phyloP scores from a whole-genome alignment of 164 flowering plant genomes.

The Amborella trichopoda region DNA sequence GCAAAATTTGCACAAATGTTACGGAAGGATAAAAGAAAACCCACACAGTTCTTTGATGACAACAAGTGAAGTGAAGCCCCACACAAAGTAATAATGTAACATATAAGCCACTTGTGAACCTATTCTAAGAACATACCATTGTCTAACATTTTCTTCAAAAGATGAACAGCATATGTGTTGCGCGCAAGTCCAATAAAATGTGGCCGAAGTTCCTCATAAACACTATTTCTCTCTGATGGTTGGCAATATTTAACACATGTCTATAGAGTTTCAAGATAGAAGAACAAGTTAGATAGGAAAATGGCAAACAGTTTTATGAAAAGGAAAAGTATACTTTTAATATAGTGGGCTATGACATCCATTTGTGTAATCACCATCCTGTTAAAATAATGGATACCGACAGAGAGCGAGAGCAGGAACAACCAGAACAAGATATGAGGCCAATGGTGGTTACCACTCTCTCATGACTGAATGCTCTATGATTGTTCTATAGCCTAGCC shows the following conservation, averaged over 20 bases:
- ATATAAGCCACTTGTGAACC: no score
- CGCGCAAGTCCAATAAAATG: constrained; percentile 62
- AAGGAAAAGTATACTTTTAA: neutral
- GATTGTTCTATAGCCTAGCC: no score
- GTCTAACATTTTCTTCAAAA: constrained; percentile 85
- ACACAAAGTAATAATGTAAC: no score
- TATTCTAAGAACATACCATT: constrained; percentile 36
- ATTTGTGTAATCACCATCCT: neutral
- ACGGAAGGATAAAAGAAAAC: neutral
- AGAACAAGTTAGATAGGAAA: neutral
- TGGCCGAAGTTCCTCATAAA: constrained; percentile 72
- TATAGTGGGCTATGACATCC: no score
- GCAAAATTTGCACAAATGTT: neutral
- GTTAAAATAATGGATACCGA: neutral
- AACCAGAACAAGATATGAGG: neutral
- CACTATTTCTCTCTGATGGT: constrained; percentile 58
- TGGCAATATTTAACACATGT: constrained; percentile 81
- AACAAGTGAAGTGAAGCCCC: neutral
- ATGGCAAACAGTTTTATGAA: neutral
- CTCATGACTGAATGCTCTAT: no score
- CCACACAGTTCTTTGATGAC: neutral
- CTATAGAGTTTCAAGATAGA: constrained; percentile 17
- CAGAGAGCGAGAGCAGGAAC: neutral
- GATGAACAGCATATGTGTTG: constrained; percentile 77
- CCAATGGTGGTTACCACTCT: no score